Evolutionary conservation across 768 basidiomycete species (phyloP).

Genomic region (Auriculariales sp.): DNA sequence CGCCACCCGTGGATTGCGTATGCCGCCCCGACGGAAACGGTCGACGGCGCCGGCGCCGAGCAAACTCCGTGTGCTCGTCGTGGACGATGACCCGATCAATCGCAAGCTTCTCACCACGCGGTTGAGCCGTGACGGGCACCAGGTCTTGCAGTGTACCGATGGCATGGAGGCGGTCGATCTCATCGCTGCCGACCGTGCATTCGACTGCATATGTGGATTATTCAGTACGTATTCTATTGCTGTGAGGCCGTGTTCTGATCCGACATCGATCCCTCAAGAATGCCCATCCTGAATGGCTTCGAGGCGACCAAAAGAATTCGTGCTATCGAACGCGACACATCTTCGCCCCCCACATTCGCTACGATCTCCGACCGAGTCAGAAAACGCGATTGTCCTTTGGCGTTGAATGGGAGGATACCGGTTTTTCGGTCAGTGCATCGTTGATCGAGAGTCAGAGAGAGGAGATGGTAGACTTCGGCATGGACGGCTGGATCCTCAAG

Average conservation of each 20-base stretch:
- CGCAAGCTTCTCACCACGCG: slow-evolving; percentile 55
- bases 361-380: neutral
- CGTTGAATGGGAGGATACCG: slow-evolving; percentile 51
- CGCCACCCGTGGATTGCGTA: too few species aligned
- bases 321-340: slow-evolving; percentile 30
- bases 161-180: slow-evolving; percentile 61
- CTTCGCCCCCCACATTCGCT: slow-evolving; percentile 1
- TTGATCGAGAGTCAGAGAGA: slow-evolving; percentile 41
- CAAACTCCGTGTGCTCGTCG: slow-evolving; percentile 39
- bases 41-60: slow-evolving; percentile 2
- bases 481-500: slow-evolving; percentile 77
- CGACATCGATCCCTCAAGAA: slow-evolving; percentile 30
- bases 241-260: neutral
- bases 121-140: slow-evolving; percentile 49
- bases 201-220: slow-evolving; percentile 69
- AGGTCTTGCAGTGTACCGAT: slow-evolving; percentile 50
- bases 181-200: slow-evolving; percentile 37
- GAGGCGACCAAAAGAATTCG: slow-evolving; percentile 57
- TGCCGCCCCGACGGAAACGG: neutral
- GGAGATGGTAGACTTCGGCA: slow-evolving; percentile 36
- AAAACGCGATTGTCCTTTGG: slow-evolving; percentile 20
- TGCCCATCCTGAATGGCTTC: slow-evolving; percentile 69
- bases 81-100: slow-evolving; percentile 70
- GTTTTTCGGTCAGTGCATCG: slow-evolving; percentile 77
- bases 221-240: slow-evolving; percentile 38